A percentile compares a stretch with the other conserved stretches of the same genome.
phyloP scores from a whole-genome alignment of 2,329 filamentous ascomycete genomes.

The Colletotrichum plurivorum region DNA sequence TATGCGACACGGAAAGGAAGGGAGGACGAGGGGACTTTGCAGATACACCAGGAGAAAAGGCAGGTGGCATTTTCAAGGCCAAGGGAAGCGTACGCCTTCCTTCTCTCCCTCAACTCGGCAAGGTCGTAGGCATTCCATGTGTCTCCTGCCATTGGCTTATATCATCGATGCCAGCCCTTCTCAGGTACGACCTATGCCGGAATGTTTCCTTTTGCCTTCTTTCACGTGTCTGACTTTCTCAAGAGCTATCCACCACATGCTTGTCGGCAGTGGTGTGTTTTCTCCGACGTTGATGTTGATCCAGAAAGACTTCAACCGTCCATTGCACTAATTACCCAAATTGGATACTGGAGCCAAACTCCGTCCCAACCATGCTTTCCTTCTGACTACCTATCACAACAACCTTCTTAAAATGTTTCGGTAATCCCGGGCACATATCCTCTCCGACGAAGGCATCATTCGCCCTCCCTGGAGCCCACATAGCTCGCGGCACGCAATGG shows the following conservation, averaged over 20 bases:
- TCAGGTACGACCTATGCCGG: too few species aligned
- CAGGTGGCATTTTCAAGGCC: too few species aligned
- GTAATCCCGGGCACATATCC: too few species aligned
- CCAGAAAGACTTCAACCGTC: conserved; percentile 4
- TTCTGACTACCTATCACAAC: conserved; percentile 3
- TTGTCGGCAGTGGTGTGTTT: not conserved
- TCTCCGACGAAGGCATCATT: not conserved
- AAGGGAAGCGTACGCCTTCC: too few species aligned
- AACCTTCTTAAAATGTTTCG: too few species aligned
- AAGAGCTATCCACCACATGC: not conserved
- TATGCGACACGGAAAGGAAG: too few species aligned
- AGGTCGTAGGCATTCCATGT: too few species aligned
- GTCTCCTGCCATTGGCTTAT: too few species aligned
- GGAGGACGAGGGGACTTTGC: too few species aligned
- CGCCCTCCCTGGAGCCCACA: conserved; percentile 1
- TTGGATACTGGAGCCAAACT: not conserved
- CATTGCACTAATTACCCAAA: conserved; percentile 4
- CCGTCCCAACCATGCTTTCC: conserved; percentile 1
- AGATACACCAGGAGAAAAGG: too few species aligned
- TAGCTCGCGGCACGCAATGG: not conserved
- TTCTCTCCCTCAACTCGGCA: too few species aligned
- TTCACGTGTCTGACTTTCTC: conserved; percentile 13
- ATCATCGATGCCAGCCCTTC: too few species aligned
- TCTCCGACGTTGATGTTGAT: not conserved
- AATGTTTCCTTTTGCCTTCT: not conserved